A percentile compares a stretch with the other conserved stretches of the same genome.
phyloP scores from a whole-genome alignment of 2,329 filamentous ascomycete genomes.

The Arthrobotrys megalospora region DNA sequence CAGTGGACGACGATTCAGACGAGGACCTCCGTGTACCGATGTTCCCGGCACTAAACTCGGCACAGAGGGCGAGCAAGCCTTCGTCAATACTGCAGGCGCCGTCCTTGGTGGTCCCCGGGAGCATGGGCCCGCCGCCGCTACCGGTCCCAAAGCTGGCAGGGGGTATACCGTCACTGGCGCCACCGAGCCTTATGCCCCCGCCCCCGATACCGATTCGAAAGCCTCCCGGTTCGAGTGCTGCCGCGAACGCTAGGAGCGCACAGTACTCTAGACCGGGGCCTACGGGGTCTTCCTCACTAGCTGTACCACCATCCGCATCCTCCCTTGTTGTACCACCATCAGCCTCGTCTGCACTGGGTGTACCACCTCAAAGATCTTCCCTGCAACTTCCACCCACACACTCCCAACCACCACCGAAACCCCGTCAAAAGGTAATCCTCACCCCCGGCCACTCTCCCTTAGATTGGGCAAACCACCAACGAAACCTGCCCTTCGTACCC shows the following conservation, averaged over 20 bases:
- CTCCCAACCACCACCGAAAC: slow-evolving; percentile 55
- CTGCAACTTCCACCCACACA: slow-evolving; percentile 60
- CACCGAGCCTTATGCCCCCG: slow-evolving; percentile 65
- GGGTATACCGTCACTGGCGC: slow-evolving; percentile 60
- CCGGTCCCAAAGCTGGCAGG: slow-evolving; percentile 42
- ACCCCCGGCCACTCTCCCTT: slow-evolving; percentile 93
- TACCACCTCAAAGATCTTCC: slow-evolving; percentile 34
- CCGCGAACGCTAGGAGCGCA: slow-evolving; percentile 55
- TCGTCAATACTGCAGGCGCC: slow-evolving; percentile 46
- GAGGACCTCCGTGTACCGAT: slow-evolving; percentile 66
- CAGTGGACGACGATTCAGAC: slow-evolving; percentile 37
- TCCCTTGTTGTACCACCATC: slow-evolving; percentile 24
- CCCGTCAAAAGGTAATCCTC: slow-evolving; percentile 81
- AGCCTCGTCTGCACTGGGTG: slow-evolving; percentile 37
- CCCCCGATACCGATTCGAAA: slow-evolving; percentile 68
- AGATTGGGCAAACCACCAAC: slow-evolving; percentile 84
- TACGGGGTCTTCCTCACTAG: slow-evolving; percentile 4
- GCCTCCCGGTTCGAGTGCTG: slow-evolving; percentile 64
- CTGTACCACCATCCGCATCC: slow-evolving; percentile 9
- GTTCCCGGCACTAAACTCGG: slow-evolving; percentile 72
- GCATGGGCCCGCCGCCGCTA: slow-evolving; percentile 58
- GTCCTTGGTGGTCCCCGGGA: slow-evolving; percentile 56
- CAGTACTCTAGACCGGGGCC: slow-evolving; percentile 37
- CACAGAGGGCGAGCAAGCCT: slow-evolving; percentile 69
- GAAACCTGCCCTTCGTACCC: slow-evolving; percentile 66